phyloP scores from a whole-genome alignment of 2,329 filamentous ascomycete genomes.

The Phialemoniopsis sp. region DNA sequence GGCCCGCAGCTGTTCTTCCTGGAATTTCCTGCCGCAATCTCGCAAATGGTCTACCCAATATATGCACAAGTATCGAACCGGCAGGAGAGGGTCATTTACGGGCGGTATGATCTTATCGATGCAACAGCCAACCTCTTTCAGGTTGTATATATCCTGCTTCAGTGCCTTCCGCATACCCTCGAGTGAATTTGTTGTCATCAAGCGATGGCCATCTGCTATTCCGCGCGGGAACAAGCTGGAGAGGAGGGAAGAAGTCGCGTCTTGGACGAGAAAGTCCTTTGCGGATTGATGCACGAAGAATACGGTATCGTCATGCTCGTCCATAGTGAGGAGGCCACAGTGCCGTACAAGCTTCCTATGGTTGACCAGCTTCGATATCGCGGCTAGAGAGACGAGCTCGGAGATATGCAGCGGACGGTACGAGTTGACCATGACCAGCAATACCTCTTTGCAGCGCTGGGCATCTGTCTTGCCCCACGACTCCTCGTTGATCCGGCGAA shows the following conservation, averaged over 20 bases:
- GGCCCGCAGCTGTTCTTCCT: no score
- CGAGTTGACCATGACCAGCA: conserved; percentile 20
- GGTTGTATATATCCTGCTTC: conserved; percentile 26
- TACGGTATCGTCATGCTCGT: conserved; percentile 17
- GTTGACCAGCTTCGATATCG: no score
- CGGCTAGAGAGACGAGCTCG: conserved; percentile 23
- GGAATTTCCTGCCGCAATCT: conserved; percentile 8
- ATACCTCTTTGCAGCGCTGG: conserved; percentile 23
- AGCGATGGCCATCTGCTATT: conserved; percentile 15
- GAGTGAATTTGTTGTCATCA: conserved; percentile 28
- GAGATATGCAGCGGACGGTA: conserved; percentile 29
- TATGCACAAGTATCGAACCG: conserved; percentile 22
- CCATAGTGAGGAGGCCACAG: conserved; percentile 33
- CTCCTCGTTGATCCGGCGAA: no score
- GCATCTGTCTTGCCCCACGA: no score
- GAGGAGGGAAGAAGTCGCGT: conserved; percentile 15
- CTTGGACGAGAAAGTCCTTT: conserved; percentile 29
- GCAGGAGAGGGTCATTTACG: conserved; percentile 17
- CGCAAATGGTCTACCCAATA: conserved; percentile 28
- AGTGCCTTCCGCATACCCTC: conserved; percentile 20
- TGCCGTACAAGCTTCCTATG: no score
- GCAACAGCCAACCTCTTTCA: conserved; percentile 14
- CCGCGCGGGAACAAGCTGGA: conserved; percentile 25
- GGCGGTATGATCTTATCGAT: conserved; percentile 15
- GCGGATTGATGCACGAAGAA: conserved; percentile 37